These are phyloP conservation scores for Globisporangium radiosum DNA, from an alignment of 352 stramenopile genomes.

Conservation along the genomic window DNA sequence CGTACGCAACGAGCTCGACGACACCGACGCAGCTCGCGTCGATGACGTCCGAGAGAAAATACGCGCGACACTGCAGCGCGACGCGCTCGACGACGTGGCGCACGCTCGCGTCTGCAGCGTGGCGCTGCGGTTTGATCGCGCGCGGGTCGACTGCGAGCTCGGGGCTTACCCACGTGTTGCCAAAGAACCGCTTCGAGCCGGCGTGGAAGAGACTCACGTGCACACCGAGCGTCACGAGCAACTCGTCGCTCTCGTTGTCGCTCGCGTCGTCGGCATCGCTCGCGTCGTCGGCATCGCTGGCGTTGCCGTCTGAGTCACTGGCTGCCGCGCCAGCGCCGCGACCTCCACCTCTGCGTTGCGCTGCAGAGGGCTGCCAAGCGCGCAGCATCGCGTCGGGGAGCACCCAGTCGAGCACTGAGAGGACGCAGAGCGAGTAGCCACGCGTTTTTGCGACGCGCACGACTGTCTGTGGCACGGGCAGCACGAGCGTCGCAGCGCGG, in stretches of 20 bases:
- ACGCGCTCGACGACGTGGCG: constrained; percentile 49
- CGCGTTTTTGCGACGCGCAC: constrained; percentile 47
- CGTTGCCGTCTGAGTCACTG: not conserved
- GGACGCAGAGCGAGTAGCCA: constrained; percentile 58
- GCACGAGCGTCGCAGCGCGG: constrained; percentile 43
- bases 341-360: no score
- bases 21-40: constrained; percentile 89
- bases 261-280: constrained; percentile 23
- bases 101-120: constrained; percentile 35
- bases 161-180: constrained; percentile 86
- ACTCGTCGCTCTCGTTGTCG: constrained; percentile 30
- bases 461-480: constrained; percentile 54
- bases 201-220: constrained; percentile 89
- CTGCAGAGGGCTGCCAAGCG: constrained; percentile 3
- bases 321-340: not conserved
- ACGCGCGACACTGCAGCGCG: constrained; percentile 61
- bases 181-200: constrained; percentile 85
- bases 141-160: constrained; percentile 48
- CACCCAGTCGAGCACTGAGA: constrained; percentile 63
- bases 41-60: constrained; percentile 80
- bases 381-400: constrained; percentile 43
- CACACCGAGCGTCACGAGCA: constrained; percentile 60
- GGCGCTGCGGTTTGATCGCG: constrained; percentile 42
- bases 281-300: constrained; percentile 29
- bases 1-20: constrained; percentile 89